phyloP scores from a whole-genome alignment of 1,284 basidiomycete genomes.

The Peniophora sp. region DNA sequence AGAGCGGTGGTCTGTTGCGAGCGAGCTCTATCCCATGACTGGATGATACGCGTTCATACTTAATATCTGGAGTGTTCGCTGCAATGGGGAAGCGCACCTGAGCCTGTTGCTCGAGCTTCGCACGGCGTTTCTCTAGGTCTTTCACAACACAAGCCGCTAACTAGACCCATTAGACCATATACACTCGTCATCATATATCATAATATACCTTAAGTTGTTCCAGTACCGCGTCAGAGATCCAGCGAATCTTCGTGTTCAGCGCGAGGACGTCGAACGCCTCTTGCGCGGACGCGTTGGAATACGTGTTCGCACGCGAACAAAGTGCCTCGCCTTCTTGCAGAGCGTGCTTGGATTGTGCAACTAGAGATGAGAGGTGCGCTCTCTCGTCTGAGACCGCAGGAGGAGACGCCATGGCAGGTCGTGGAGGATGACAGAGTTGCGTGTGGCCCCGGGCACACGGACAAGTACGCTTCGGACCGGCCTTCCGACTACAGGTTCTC shows the following conservation, averaged over 20 bases:
- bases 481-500: too few relatives aligned
- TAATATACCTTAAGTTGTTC: constrained; percentile 62
- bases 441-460: neutral
- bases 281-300: constrained; percentile 55
- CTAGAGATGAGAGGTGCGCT: constrained; percentile 58
- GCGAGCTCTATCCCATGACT: constrained; percentile 68
- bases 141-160: constrained; percentile 64
- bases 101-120: constrained; percentile 47
- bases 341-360: constrained; percentile 72
- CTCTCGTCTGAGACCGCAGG: constrained; percentile 22
- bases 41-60: neutral
- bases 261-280: constrained; percentile 62
- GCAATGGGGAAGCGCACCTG: constrained; percentile 34
- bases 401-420: constrained; percentile 2
- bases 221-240: constrained; percentile 62
- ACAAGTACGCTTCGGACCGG: too few relatives aligned
- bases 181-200: constrained; percentile 1
- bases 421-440: neutral
- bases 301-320: constrained; percentile 52
- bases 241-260: constrained; percentile 68
- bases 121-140: constrained; percentile 62
- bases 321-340: constrained; percentile 68
- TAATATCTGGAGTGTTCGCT: neutral
- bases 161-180: constrained; percentile 25
- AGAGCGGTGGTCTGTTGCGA: constrained; percentile 50